Evolutionary conservation across 192 early-diverging fungal species (phyloP).

Genomic region (Coemansia sp.): DNA sequence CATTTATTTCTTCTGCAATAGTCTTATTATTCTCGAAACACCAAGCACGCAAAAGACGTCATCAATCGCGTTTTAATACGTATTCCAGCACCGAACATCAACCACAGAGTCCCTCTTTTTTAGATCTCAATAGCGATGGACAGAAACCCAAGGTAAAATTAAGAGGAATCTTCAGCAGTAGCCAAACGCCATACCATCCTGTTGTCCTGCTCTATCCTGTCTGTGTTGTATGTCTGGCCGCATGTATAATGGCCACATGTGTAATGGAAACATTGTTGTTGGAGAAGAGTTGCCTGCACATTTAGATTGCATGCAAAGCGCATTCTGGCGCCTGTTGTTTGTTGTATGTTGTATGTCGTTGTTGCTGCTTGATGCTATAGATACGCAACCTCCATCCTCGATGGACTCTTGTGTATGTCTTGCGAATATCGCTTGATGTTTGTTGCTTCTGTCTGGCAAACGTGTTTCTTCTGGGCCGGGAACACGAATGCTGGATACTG

Average conservation of each 20-base stretch:
- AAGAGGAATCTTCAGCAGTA: not conserved
- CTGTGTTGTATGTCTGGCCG: not conserved
- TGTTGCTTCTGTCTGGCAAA: not conserved
- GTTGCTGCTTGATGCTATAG: not conserved
- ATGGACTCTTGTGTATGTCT: no score
- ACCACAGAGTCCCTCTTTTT: not conserved
- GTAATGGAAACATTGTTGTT: not conserved
- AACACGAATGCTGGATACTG: no score
- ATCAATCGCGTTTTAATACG: not conserved
- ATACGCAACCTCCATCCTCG: no score
- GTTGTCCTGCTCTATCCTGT: no score
- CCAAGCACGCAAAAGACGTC: not conserved
- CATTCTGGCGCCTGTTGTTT: not conserved
- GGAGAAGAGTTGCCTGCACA: not conserved
- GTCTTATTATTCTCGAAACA: no score
- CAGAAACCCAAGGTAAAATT: slow-evolving; percentile 26
- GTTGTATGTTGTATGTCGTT: not conserved
- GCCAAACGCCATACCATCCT: no score
- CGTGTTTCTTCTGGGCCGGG: not conserved
- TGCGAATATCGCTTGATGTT: not conserved
- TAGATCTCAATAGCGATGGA: slow-evolving; percentile 12
- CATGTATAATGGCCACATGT: not conserved
- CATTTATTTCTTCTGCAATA: no score
- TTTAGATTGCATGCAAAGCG: slow-evolving; percentile 5
- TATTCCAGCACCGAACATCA: not conserved